These are phyloP conservation scores for Leishmania gerbilli DNA, from an alignment of 208 protist genomes.

Conservation along the genomic window DNA sequence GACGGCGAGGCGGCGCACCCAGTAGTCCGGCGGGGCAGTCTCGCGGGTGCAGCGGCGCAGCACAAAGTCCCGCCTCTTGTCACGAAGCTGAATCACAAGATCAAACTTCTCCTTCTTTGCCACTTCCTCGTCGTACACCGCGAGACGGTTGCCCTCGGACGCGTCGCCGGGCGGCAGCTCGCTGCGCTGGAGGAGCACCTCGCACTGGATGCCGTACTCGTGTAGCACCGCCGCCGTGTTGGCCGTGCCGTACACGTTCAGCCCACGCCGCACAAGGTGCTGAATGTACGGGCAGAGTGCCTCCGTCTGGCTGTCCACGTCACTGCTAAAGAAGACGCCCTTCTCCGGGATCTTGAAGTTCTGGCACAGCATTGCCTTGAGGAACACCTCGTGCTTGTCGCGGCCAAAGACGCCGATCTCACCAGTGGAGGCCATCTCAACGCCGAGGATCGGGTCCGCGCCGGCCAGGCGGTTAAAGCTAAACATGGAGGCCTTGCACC, in stretches of 20 bases:
- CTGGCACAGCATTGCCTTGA: slow-evolving; percentile 90
- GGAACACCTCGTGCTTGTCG: slow-evolving; percentile 87
- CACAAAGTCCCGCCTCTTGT: slow-evolving; percentile 85
- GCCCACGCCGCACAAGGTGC: slow-evolving; percentile 34
- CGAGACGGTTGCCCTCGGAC: slow-evolving; percentile 1
- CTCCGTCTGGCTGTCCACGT: slow-evolving; percentile 52
- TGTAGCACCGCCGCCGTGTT: slow-evolving; percentile 85
- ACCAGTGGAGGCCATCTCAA: slow-evolving; percentile 98
- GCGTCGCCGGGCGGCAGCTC: slow-evolving; percentile 24
- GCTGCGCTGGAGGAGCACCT: slow-evolving; percentile 48
- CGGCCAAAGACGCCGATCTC: slow-evolving; percentile 97
- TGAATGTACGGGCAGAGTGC: slow-evolving; percentile 58
- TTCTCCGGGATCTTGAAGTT: slow-evolving; percentile 77
- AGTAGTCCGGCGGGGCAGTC: slow-evolving; percentile 82
- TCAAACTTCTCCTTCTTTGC: slow-evolving; percentile 72
- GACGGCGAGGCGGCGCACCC: slow-evolving; percentile 87
- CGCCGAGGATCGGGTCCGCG: slow-evolving; percentile 98
- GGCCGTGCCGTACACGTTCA: slow-evolving; percentile 67
- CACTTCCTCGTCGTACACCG: slow-evolving; percentile 57
- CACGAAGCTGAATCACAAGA: slow-evolving; percentile 89
- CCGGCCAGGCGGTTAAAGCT: slow-evolving; percentile 97
- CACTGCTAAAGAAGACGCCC: slow-evolving; percentile 89
- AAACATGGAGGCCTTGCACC: slow-evolving; percentile 98
- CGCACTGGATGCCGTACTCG: slow-evolving; percentile 76
- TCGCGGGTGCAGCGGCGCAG: slow-evolving; percentile 72